Evolutionary conservation across 495 filamentous ascomycete species (phyloP).

Genomic region (Neurospora africana): DNA sequence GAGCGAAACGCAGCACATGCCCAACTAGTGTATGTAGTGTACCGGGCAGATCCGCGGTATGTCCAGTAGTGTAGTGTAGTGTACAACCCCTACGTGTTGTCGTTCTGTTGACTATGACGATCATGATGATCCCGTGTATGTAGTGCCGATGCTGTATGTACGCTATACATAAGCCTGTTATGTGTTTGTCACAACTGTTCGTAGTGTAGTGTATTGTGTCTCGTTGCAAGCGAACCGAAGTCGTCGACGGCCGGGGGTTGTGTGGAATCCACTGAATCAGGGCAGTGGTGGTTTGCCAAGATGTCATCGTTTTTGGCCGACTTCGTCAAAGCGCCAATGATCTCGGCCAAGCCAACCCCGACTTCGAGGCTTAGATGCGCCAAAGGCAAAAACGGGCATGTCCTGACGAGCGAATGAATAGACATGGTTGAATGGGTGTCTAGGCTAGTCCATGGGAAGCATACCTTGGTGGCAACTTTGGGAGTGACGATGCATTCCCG

Average conservation of each 20-base stretch:
- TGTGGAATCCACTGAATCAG: not conserved
- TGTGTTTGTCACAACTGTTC: not conserved
- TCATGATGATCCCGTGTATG: not conserved
- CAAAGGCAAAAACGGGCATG: not conserved
- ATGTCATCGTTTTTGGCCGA: not conserved
- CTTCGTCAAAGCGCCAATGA: not conserved
- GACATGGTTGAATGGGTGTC: not conserved
- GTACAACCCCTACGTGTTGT: not conserved
- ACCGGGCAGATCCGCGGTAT: not conserved
- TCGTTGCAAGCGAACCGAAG: not conserved
- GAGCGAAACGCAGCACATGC: not conserved
- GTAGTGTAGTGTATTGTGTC: not conserved
- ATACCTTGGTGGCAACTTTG: not conserved
- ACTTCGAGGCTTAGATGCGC: not conserved
- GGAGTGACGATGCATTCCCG: not conserved
- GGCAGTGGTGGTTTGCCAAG: not conserved
- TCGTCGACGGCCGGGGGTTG: not conserved
- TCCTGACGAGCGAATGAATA: not conserved
- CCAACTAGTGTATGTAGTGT: not conserved
- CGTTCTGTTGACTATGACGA: not conserved
- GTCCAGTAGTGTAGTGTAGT: not conserved
- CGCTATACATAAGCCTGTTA: not conserved
- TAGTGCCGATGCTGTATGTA: not conserved
- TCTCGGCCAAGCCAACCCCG: not conserved
- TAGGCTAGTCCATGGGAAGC: not conserved